Percentiles rank a stretch among this genome's conserved stretches.
phyloP scores from a whole-genome alignment of 495 filamentous ascomycete species.

The Apodospora peruviana region DNA sequence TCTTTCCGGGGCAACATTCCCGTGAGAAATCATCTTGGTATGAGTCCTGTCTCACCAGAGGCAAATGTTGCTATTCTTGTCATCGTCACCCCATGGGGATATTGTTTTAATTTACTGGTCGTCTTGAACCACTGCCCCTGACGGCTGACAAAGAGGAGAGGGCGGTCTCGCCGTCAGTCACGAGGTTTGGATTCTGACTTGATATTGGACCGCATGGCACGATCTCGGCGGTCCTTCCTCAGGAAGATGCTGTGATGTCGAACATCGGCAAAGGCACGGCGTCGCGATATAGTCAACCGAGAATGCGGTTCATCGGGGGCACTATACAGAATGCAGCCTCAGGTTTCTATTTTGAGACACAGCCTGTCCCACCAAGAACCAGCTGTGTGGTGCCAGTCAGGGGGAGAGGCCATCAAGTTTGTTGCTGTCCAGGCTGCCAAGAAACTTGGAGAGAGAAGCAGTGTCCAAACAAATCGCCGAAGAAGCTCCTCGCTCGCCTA shows the following conservation, averaged over 20 bases:
- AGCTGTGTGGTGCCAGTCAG: background rate
- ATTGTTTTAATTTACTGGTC: background rate
- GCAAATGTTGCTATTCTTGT: background rate
- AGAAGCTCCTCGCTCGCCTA: background rate
- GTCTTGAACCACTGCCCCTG: background rate
- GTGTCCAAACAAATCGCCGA: background rate
- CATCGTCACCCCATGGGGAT: background rate
- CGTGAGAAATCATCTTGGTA: background rate
- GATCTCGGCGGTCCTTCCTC: too few species aligned
- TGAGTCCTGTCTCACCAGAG: background rate
- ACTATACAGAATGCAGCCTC: background rate
- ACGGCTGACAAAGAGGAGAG: too few species aligned
- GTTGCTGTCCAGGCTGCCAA: background rate
- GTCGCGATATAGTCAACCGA: background rate
- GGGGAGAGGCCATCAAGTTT: background rate
- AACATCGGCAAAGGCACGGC: background rate
- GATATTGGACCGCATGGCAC: background rate
- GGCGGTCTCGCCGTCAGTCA: background rate
- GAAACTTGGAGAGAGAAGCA: background rate
- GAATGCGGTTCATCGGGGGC: background rate
- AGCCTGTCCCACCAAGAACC: background rate
- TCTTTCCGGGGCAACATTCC: background rate
- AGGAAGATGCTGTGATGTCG: background rate
- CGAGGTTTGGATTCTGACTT: background rate
- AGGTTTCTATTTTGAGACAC: background rate